Evolutionary conservation across 2,329 filamentous ascomycete species (phyloP), one percentile per base, ranked within the genome.

Genomic region (Cladobotryum protrusum): DNA sequence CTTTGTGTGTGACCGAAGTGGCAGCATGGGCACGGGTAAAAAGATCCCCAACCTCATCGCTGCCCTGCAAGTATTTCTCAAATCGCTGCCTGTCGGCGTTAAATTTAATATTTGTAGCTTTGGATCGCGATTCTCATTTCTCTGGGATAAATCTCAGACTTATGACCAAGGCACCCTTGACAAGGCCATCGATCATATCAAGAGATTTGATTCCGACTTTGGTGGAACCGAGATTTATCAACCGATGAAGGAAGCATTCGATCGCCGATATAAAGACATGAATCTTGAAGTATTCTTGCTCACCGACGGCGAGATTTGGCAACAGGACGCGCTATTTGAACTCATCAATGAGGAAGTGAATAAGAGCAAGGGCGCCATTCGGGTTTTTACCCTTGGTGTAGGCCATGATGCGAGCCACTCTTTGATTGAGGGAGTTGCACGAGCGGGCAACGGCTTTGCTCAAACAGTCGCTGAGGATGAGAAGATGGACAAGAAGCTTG

Each of bases 91-190:
- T 0, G 57, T 82, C 1, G 81, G 82, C 5, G 71, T 78, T 53
- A 79, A 79, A 58, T 87, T 87, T 72, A 87, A 88, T 60, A 83
- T 87, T 48, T 84, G 80, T 61, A 84, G 81, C 4, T 87, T 88
- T 47, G 84, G 84, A 12, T 70, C 63, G 1, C 35, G 6, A 0
- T 67, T 72, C 52, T 54, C 58, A 1, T 77, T 78, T 46, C 63
- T 82, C 6, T 82, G 72, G 69, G 44, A 63, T 0, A 67, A 69
- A 24, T 80, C 77, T 2, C 63, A 66, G 43, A 63, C 64, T 0
- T 82, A 80, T 51, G 68, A 66, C 49, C 67, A 72, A 19, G 63
- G 69, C 0, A 72, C 63, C 0, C 61, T 81, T 1, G 58, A 71
- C 1, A 48, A 67, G 45, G 79, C 78, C 1, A 63, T 67, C 3